Evolutionary conservation across 2,329 filamentous ascomycete species (phyloP), one percentile per base, ranked within the genome.

Genomic region (Paraphoma sp.): DNA sequence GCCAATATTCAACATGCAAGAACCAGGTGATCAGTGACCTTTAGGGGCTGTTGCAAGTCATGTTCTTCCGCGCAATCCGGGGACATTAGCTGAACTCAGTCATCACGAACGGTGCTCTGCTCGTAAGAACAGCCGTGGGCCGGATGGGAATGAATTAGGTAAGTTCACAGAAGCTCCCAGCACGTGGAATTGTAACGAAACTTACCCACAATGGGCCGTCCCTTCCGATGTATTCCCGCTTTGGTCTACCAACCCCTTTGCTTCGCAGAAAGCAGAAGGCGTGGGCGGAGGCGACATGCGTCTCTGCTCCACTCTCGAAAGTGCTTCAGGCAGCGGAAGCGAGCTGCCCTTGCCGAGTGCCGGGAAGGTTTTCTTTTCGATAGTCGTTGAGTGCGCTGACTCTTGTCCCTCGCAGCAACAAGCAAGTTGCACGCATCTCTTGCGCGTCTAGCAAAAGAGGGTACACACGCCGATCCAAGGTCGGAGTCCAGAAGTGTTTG

Each of bases 21-120:
- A 47, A 45, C 51, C 51, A 55, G 17, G 57, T 62, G 48, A 50
- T 57, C 47, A 17, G 40, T 51, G 43, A 48, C 61, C 56, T 49
- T 64, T 67, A 54, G 59, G 54, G 55, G 51, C 33, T 54, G 45
- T 14, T 28, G 14, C 29, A 64, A 60, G 64, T 66, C 65, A 68
- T 67, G 56, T 54, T 33, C 48, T 60, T 56, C 52, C 62, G 59
- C 53, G 17, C 49, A 59, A 45, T 42, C 55, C 47, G 50, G 48
- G 56, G 45, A 28, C 41, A 42, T 54, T 53, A 44, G 33, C 53
- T 51, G 48, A 40, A 54, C 63, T 31, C 56, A 52, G 51, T 57
- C 42, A 51, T 52, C 49, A 23, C 38, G 51, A 42, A 52, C 45
- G 45, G 49, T 48, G 29, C 41, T 31, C 46, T 57, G 41, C 47